Conservation (phyloP, 1,139 yeast species). For the Diutina ranongensis region DNA sequence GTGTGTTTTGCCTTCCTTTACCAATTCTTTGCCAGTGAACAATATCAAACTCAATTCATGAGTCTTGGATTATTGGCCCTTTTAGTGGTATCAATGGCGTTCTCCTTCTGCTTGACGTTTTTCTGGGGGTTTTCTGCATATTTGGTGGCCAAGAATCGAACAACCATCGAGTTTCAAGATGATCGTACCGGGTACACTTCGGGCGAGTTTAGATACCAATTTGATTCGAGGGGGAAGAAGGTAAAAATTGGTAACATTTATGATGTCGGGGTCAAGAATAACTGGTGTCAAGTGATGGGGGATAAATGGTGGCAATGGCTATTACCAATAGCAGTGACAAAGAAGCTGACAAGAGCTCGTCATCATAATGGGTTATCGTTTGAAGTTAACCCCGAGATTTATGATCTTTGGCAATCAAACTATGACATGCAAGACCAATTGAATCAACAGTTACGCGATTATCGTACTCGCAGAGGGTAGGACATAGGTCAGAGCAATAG, state of each 20-base stretch:
- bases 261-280: slow-evolving; percentile 52
- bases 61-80: slow-evolving; percentile 51
- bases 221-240: slow-evolving; percentile 20
- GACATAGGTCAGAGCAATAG: too few relatives aligned
- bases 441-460: slow-evolving; percentile 27
- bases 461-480: slow-evolving; percentile 5
- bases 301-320: slow-evolving; percentile 51
- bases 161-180: slow-evolving; percentile 78
- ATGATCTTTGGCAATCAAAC: slow-evolving; percentile 29
- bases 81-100: slow-evolving; percentile 48
- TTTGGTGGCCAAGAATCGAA: slow-evolving; percentile 48
- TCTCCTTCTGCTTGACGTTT: slow-evolving; percentile 46
- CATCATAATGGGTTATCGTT: slow-evolving; percentile 41
- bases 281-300: slow-evolving; percentile 74
- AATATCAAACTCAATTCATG: slow-evolving; percentile 26
- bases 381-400: slow-evolving; percentile 32
- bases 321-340: slow-evolving; percentile 41
- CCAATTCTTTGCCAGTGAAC: slow-evolving; percentile 36
- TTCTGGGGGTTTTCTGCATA: slow-evolving; percentile 54
- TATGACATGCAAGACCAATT: slow-evolving; percentile 36
- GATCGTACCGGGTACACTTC: slow-evolving; percentile 31
- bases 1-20: slow-evolving; percentile 33
- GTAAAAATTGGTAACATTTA: slow-evolving; percentile 50
- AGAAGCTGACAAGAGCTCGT: slow-evolving; percentile 15
- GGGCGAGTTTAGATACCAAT: slow-evolving; percentile 19